phyloP scores from a whole-genome alignment of 139 green algal genomes.

The Tetratostichococcus sp. region DNA sequence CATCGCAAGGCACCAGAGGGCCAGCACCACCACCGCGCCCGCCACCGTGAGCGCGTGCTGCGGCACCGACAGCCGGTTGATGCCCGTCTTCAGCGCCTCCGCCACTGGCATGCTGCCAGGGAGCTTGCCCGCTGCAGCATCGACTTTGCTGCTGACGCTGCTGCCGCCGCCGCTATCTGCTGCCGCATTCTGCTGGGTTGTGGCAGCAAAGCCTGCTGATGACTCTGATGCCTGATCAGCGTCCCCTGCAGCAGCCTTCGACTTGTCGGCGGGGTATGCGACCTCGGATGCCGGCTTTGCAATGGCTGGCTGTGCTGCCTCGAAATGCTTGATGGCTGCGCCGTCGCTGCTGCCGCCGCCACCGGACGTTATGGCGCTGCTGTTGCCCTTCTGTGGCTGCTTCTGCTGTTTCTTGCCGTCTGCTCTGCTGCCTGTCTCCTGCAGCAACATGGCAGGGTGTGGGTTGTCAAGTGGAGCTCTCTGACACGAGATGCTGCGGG shows the following conservation, averaged over 20 bases:
- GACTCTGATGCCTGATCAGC: too few relatives aligned
- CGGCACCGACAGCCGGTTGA: background rate
- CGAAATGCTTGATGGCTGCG: background rate
- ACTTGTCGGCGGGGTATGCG: background rate
- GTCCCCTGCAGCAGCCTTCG: background rate
- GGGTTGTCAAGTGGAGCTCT: too few relatives aligned
- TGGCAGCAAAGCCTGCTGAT: too few relatives aligned
- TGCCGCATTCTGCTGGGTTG: background rate
- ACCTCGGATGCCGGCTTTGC: background rate
- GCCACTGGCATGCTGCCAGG: background rate
- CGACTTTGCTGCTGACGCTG: too few relatives aligned
- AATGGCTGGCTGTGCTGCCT: background rate
- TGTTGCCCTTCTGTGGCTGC: background rate
- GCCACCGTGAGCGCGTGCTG: background rate
- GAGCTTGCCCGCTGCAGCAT: too few relatives aligned
- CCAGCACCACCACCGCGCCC: background rate
- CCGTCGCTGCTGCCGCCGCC: background rate
- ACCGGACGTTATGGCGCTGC: too few relatives aligned
- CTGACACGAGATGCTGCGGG: too few relatives aligned
- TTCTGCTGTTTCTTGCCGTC: background rate
- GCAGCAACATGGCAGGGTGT: too few relatives aligned
- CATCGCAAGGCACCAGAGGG: background rate
- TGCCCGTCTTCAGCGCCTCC: background rate
- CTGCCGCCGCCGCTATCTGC: too few relatives aligned
- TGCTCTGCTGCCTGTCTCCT: background rate